A percentile compares a stretch with the other conserved stretches of the same genome.
These are phyloP conservation scores for Coprinopsis cinerea DNA, from an alignment of 768 basidiomycete genomes.

Conservation along the genomic window DNA sequence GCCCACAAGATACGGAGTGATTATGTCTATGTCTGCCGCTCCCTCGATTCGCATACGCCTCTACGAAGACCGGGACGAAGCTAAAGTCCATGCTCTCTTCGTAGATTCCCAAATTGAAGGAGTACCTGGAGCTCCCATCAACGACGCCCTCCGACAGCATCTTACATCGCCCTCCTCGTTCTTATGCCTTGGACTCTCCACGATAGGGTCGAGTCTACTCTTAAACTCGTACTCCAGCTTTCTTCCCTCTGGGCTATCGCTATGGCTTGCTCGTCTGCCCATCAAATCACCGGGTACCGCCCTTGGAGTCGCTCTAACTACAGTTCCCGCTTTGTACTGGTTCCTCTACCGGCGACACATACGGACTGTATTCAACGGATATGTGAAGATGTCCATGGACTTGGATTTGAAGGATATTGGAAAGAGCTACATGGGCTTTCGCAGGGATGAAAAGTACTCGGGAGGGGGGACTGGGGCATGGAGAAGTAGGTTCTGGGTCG, in stretches of 20 bases:
- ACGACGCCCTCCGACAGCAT: not conserved
- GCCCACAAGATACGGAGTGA: no score
- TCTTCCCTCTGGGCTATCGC: no score
- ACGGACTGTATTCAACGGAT: not conserved
- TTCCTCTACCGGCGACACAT: not conserved
- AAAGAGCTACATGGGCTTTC: not conserved
- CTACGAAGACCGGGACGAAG: not conserved
- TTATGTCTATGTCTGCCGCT: no score
- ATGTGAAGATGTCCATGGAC: not conserved
- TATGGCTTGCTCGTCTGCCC: not conserved
- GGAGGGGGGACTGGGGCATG: not conserved
- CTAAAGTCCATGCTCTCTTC: not conserved
- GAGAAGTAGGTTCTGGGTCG: not conserved
- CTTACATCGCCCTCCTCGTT: not conserved
- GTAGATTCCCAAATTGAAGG: not conserved
- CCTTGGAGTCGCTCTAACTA: not conserved
- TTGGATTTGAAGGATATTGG: constrained; percentile 6
- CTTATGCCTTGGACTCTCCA: not conserved
- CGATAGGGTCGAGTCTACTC: not conserved
- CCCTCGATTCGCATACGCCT: not conserved
- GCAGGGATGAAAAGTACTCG: not conserved
- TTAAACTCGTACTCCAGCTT: not conserved
- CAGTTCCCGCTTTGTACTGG: not conserved
- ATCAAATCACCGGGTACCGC: not conserved
- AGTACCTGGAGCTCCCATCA: not conserved